Base-by-base conservation (phyloP, 129 eudicot genomes). In the Flaveria trinervia region DNA sequence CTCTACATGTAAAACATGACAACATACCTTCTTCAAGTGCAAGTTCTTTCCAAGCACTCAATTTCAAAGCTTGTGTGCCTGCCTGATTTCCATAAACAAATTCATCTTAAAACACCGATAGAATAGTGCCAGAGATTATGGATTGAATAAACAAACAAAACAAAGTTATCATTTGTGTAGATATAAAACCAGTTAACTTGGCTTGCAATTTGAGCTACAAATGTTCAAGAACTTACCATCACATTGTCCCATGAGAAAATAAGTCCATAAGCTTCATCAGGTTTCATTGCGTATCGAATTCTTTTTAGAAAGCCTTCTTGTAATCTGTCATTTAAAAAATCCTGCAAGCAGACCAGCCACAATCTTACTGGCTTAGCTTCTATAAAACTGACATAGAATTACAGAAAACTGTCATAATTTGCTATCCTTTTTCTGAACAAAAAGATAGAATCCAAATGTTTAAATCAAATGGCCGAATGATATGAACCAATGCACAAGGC, bases 261-360 rank as follows among this genome's bases (percentile, higher is more conserved):
- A 69, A 92, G 98, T 16, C 98, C 98, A 82, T 90, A 90, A 26
- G 98, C 97, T 85, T 93, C 98, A 75, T 93, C 98, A 65, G 98
- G 98, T 86, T 93, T 93, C 97, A 93, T 93, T 10, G 98, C 98
- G 72, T 93, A 93, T 16, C 98, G 88, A 59, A 90, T 90, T 68
- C 98, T 76, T 79, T 90, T 77, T 52, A 88, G 87, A 80, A 88
- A 89, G 12, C 98, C 94, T 65, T 86, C 95, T 82, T 93, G 95
- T 65, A 90, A 77, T 79, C 91, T 79, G 59, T 93, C 97, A 82
- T 93, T 93, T 75, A 93, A 70, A 85, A 88, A 93, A 82, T 93
- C 98, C 98, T 93, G 70, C 66, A 72, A 1, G 20, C 39, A 79
- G 60, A 65, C 77, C 9, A 46, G 9, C 50, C 68, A 45, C 33